Evolutionary conservation across 2,329 filamentous ascomycete species (phyloP).

Genomic region (Bisporella sp.): DNA sequence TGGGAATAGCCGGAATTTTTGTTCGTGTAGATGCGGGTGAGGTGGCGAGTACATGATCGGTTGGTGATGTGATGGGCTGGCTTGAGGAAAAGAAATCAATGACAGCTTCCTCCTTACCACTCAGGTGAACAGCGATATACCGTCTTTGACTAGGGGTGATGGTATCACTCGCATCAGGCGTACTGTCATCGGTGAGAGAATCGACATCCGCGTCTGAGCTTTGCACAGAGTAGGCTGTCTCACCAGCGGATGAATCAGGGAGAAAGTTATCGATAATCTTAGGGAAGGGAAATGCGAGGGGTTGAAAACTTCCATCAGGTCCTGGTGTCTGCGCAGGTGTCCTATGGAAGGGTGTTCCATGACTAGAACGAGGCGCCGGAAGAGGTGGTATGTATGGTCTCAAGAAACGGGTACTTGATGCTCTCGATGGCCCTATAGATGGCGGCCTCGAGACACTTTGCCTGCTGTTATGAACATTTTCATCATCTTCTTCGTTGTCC

Average conservation of each 20-base stretch:
- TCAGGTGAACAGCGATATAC: slow-evolving; percentile 2
- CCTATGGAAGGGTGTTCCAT: not conserved
- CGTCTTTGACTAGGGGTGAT: slow-evolving; percentile 5
- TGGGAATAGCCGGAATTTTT: not conserved
- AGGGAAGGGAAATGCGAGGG: too few relatives aligned
- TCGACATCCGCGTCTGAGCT: slow-evolving; percentile 24
- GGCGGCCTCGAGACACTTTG: slow-evolving; percentile 15
- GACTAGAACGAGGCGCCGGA: slow-evolving; percentile 4
- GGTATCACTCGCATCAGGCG: slow-evolving; percentile 10
- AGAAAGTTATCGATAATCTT: too few relatives aligned
- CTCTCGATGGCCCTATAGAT: slow-evolving; percentile 16
- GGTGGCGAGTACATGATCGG: slow-evolving; percentile 24
- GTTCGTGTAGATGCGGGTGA: slow-evolving; percentile 9
- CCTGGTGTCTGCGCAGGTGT: too few relatives aligned
- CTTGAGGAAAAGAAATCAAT: slow-evolving; percentile 22
- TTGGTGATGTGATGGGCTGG: slow-evolving; percentile 21
- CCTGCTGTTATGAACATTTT: not conserved
- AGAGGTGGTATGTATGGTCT: slow-evolving; percentile 8
- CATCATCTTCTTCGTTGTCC: slow-evolving; percentile 9
- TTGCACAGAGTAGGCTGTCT: slow-evolving; percentile 19
- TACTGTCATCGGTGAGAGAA: slow-evolving; percentile 24
- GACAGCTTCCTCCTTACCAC: slow-evolving; percentile 5
- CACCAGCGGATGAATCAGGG: slow-evolving; percentile 19
- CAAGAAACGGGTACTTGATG: slow-evolving; percentile 10
- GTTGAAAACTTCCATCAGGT: too few relatives aligned